Evolutionary conservation across 345 rosid species (phyloP), one percentile per base, ranked within the genome.

Genomic region (Sisymbrium irio): DNA sequence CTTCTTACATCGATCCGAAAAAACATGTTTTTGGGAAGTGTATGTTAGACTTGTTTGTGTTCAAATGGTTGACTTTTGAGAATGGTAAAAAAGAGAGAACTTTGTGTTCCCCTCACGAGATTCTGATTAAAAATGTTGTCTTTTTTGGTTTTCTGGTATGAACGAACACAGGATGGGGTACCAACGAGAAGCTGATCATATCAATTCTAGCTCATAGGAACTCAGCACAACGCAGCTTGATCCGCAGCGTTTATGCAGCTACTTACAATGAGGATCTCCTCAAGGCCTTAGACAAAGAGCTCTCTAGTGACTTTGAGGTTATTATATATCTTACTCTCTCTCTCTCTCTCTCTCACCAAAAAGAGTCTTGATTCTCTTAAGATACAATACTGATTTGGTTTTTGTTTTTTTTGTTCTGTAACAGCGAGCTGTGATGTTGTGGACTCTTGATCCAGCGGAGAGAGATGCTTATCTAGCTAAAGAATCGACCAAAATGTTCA

Each of bases 101-200:
- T 27, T 59, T 59, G 2, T 35, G 50, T 46, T 69, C 15, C 8
- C 7, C 4, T 22, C 3, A 0, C 2, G 17, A 32, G 60, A 27
- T 22, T 22, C 3, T 27, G 0, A 27, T 27, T 3, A 0, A 27
- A 27, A 27, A 27, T 27, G 4, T 27, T 27, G 25, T 22, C 4
- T 2, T 27, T 3, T 27, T 27, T 27, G 28, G 27, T 63, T n/a
- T n/a, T 17, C 57, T 36, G 54, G 42, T 28, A n/a, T 56, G 32
- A 32, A 72, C 55, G 32, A 32, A 72, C 55, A 62, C 83, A 87
- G 96, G 97, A 75, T 91, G 97, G 97, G 93, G 93, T 54, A 89
- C 97, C 36, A 83, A 91, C 57, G 95, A 86, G 84, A 82, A 69
- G 22, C 59, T 84, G 75, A 89, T 91, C 88, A 86, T 91, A 78